These are phyloP conservation scores for Hymenoscyphus linearis DNA, from an alignment of 2,329 filamentous ascomycete genomes.

Conservation along the genomic window DNA sequence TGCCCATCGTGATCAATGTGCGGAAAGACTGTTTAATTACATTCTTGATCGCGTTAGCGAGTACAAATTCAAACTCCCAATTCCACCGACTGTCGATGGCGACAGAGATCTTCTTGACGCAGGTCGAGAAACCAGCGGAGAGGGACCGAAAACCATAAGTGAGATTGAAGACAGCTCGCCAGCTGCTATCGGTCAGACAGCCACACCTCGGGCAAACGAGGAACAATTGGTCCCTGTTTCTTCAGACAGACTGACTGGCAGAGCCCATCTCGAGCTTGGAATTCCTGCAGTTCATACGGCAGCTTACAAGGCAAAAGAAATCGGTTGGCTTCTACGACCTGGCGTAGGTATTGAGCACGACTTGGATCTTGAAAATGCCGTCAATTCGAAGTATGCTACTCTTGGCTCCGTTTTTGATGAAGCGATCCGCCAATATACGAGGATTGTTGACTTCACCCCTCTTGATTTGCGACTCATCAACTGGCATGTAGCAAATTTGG, in stretches of 20 bases:
- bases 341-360: conserved; percentile 59
- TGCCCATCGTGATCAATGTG: conserved; percentile 69
- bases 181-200: conserved; percentile 35
- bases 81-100: conserved; percentile 70
- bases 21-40: conserved; percentile 92
- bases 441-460: conserved; percentile 73
- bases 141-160: conserved; percentile 66
- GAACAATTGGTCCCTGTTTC: conserved; percentile 58
- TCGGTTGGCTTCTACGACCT: conserved; percentile 75
- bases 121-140: conserved; percentile 69
- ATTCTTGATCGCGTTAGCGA: conserved; percentile 86
- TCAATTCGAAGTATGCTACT: conserved; percentile 60
- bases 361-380: conserved; percentile 64
- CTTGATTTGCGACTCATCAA: conserved; percentile 89
- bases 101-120: conserved; percentile 77
- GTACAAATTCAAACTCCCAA: conserved; percentile 74
- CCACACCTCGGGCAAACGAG: conserved; percentile 23
- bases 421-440: conserved; percentile 82
- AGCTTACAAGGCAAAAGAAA: conserved; percentile 67
- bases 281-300: conserved; percentile 66
- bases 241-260: conserved; percentile 65
- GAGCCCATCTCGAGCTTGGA: conserved; percentile 65
- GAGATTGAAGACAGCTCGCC: conserved; percentile 65
- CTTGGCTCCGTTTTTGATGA: conserved; percentile 89
- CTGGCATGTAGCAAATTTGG: conserved; percentile 97